phyloP scores from a whole-genome alignment of 179 eudicot species.

The Corrigiola litoralis region DNA sequence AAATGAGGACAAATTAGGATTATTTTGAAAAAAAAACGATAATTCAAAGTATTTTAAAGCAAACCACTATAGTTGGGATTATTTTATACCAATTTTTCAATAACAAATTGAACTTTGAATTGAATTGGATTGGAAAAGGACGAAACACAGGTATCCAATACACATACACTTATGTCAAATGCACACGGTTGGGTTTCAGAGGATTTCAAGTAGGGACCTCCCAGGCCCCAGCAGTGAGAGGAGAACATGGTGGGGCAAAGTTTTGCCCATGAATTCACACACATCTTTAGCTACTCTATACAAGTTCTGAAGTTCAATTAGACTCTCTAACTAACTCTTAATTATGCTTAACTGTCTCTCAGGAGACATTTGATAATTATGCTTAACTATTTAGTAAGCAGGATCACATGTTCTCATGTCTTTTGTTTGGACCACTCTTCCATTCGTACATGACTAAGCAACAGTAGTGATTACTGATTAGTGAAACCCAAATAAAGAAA shows the following conservation, averaged over 20 bases:
- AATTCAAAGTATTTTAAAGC: too few relatives aligned
- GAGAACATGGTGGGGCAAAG: conserved; percentile 38
- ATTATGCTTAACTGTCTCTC: conserved; percentile 40
- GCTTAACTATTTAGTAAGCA: conserved; percentile 38
- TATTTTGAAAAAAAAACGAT: too few relatives aligned
- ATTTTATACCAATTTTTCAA: too few relatives aligned
- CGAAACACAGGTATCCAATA: conserved; percentile 2
- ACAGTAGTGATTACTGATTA: too few relatives aligned
- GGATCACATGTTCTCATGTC: conserved; percentile 33
- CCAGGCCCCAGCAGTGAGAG: conserved; percentile 17
- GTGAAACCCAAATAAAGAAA: too few relatives aligned
- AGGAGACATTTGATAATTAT: conserved; percentile 46
- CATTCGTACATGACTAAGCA: conserved; percentile 16
- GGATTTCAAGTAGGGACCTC: not conserved
- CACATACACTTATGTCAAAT: conserved; percentile 9
- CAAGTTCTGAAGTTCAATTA: conserved; percentile 14
- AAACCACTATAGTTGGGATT: too few relatives aligned
- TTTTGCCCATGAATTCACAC: conserved; percentile 1
- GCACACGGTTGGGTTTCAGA: conserved; percentile 33
- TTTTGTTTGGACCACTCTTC: conserved; percentile 34
- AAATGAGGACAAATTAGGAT: too few relatives aligned
- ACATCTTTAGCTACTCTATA: not conserved
- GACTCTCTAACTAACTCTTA: conserved; percentile 40
- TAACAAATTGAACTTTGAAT: not conserved
- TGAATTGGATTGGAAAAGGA: too few relatives aligned